Percentiles rank a stretch among this genome's conserved stretches.
Conservation (phyloP, 2,329 filamentous ascomycete genomes). For the Pseudocercospora eumusae region DNA sequence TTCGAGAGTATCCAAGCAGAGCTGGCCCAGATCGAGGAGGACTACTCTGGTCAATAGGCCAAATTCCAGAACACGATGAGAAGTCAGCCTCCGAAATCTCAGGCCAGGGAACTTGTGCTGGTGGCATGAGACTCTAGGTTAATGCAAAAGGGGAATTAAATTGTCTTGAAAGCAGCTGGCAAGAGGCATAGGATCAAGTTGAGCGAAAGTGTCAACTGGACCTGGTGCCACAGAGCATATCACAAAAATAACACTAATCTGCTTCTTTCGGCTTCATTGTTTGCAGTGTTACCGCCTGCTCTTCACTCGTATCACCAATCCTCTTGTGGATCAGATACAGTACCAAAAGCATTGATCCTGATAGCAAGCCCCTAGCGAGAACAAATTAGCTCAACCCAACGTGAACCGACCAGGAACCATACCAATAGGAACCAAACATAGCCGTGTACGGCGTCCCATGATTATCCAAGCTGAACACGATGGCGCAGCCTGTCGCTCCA, state of each 20-base stretch:
- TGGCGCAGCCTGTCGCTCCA: conserved; percentile 4
- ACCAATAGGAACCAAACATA: conserved; percentile 12
- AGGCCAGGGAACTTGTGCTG: too few relatives aligned
- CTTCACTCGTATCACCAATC: neutral
- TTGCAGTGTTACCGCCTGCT: neutral
- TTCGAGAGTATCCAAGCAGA: neutral
- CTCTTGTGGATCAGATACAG: conserved; percentile 2
- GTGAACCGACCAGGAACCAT: too few relatives aligned
- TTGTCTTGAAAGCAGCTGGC: too few relatives aligned
- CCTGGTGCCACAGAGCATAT: too few relatives aligned
- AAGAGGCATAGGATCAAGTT: too few relatives aligned
- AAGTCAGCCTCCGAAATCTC: too few relatives aligned
- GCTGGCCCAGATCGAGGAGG: neutral
- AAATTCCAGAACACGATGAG: too few relatives aligned
- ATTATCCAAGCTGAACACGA: conserved; percentile 7
- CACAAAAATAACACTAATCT: neutral
- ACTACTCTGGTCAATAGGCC: neutral
- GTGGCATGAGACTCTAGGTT: too few relatives aligned
- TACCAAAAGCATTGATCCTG: conserved; percentile 4
- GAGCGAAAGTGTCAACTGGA: too few relatives aligned
- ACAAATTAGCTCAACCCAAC: neutral
- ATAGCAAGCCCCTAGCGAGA: neutral
- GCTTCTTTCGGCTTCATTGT: neutral
- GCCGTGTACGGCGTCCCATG: neutral
- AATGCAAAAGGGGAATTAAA: too few relatives aligned